Conservation (phyloP, 2,329 filamentous ascomycete genomes). For the Botrytis squamosa region DNA sequence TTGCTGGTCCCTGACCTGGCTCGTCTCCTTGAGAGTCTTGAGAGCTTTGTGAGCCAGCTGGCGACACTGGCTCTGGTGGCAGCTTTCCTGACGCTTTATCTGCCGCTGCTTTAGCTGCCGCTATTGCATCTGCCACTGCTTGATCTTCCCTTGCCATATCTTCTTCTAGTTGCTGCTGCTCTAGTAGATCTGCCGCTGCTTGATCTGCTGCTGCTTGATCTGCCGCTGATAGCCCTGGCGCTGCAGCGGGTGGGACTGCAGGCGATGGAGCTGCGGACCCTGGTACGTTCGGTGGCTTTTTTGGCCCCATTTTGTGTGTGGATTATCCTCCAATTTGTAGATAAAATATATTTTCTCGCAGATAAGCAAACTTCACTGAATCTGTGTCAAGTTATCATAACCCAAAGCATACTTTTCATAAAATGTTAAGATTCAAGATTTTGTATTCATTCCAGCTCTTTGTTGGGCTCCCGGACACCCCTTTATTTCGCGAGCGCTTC, state of each 20-base stretch:
- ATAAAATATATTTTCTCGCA: background rate
- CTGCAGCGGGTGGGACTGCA: no score
- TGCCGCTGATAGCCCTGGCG: background rate
- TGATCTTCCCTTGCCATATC: background rate
- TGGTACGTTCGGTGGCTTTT: background rate
- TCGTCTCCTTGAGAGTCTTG: no score
- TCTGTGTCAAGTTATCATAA: background rate
- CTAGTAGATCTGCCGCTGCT: background rate
- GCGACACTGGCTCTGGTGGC: no score
- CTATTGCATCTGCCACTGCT: no score
- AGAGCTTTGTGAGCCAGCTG: no score
- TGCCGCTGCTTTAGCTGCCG: no score
- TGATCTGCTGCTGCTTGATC: background rate
- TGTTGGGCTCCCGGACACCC: background rate
- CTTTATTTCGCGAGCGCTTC: background rate
- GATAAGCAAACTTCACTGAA: background rate
- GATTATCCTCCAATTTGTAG: background rate
- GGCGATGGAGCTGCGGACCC: background rate
- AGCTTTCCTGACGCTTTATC: no score
- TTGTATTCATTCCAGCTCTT: background rate
- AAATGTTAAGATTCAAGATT: background rate
- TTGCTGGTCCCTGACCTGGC: no score
- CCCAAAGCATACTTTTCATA: background rate
- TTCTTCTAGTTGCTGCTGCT: no score
- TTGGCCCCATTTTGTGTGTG: background rate